Evolutionary conservation across 768 basidiomycete genomes (phyloP), one percentile per base, ranked within the genome.

Genomic region (Nidularia sp.): DNA sequence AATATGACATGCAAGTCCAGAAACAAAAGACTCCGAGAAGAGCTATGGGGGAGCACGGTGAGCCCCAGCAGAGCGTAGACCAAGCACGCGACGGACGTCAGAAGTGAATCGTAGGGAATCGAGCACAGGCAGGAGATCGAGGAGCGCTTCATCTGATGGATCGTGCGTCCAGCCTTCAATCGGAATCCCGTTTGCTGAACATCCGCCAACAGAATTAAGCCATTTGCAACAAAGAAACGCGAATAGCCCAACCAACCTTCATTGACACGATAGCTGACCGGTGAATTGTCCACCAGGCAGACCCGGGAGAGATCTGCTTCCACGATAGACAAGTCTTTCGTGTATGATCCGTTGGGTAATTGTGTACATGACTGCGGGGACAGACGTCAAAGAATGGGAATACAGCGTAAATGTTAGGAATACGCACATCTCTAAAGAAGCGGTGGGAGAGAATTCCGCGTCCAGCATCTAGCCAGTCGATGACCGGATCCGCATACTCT

Each of bases 121-220:
- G 49, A 99, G 83, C 49, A 99, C 87, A 15, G 97, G 97, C 25
- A 99, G 74, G 48, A 98, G 80, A 72, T 98, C 95, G 51, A 99
- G 85, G 51, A 99, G 75, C 18, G 96, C 97, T 70, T 98, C 93
- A 72, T 99, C 97, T 54, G 86, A 84, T 33, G 93, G 95, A 70
- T 99, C 97, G 54, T 94, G 88, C 22, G 94, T 98, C 97, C 97
- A 98, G 47, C 97, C 97, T 77, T 98, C 96, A 70, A 99, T 93
- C 34, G 97, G 97, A 63, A 99, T 93, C 49, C 94, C 97, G 67
- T 99, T 99, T 49, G 92, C 97, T 98, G 15, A 45, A 25, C 22
- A 45, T 10, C 18, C 8, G 9, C 22, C 44, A n/a, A n/a, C n/a
- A n/a, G n/a, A 45, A 34, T n/a, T 31, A 53, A 46, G 47, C 43